Percentiles rank a stretch among this genome's conserved stretches.
Evolutionary conservation across 805 yeast genomes (phyloP).

Genomic region (Ogataea nitratoaversa): DNA sequence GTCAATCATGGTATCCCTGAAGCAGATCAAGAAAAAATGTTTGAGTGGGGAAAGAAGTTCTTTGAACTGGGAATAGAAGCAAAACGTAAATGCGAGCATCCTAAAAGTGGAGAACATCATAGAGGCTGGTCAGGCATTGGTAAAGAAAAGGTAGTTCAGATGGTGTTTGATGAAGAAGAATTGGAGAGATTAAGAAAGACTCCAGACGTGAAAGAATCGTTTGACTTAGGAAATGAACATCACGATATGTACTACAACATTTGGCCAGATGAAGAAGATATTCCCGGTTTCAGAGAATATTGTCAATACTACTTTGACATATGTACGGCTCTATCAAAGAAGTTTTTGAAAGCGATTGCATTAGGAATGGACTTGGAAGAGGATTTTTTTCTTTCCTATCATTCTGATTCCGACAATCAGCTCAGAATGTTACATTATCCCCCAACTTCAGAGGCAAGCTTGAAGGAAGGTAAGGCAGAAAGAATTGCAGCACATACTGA

Average conservation of each 20-base stretch:
- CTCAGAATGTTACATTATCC: conserved; percentile 33
- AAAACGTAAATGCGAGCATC: conserved; percentile 22
- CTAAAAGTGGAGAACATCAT: conserved; percentile 20
- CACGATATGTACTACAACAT: conserved; percentile 14
- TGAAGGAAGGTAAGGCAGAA: conserved; percentile 25
- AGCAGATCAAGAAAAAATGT: conserved; percentile 13
- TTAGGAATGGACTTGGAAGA: conserved; percentile 28
- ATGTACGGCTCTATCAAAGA: conserved; percentile 23
- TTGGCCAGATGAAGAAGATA: conserved; percentile 23
- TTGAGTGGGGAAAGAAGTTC: conserved; percentile 23
- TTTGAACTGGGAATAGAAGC: conserved; percentile 21
- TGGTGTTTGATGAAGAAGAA: conserved; percentile 18
- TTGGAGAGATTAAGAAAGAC: conserved; percentile 10
- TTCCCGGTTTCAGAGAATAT: conserved; percentile 26
- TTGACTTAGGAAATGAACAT: conserved; percentile 28
- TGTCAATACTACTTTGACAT: conserved; percentile 13
- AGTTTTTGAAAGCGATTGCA: conserved; percentile 23
- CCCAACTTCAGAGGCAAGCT: conserved; percentile 25
- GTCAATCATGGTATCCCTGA: conserved; percentile 19
- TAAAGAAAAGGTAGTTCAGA: conserved; percentile 20
- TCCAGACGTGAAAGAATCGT: conserved; percentile 33
- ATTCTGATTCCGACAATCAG: conserved; percentile 26
- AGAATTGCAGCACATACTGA: conserved; percentile 40
- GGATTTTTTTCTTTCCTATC: conserved; percentile 23
- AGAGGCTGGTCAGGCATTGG: conserved; percentile 26